Conservation (phyloP, 2,329 filamentous ascomycete genomes). For the Fusarium illudens region DNA sequence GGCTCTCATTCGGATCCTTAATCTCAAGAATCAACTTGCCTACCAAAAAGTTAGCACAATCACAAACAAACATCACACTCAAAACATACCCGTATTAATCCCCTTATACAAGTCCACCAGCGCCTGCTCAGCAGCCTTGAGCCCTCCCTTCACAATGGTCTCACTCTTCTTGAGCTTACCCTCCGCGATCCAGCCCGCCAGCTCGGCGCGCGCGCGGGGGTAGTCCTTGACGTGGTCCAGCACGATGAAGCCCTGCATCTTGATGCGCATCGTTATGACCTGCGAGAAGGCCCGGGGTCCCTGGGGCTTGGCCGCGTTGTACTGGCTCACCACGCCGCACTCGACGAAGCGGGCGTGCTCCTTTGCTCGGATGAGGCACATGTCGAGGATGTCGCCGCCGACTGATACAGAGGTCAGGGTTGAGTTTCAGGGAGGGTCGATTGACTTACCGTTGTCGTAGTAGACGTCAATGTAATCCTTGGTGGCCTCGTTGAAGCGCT, state of each 20-base stretch:
- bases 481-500: conserved; percentile 68
- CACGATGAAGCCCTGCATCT: conserved; percentile 78
- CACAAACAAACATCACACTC: not conserved
- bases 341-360: conserved; percentile 73
- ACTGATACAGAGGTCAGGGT: conserved; percentile 48
- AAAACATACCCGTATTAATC: conserved; percentile 65
- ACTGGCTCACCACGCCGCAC: conserved; percentile 76
- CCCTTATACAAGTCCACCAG: conserved; percentile 73
- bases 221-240: conserved; percentile 72
- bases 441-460: conserved; percentile 67
- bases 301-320: conserved; percentile 65
- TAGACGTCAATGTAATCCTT: conserved; percentile 71
- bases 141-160: conserved; percentile 74
- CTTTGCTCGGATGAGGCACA: conserved; percentile 70
- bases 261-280: conserved; percentile 64
- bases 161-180: conserved; percentile 79
- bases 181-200: conserved; percentile 74
- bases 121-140: conserved; percentile 69
- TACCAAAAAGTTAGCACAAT: conserved; percentile 2
- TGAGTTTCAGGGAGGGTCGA: accelerated
- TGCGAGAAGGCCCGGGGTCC: conserved; percentile 66
- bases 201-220: conserved; percentile 64
- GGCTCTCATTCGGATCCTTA: conserved; percentile 44
- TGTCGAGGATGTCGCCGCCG: conserved; percentile 74
- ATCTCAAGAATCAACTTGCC: conserved; percentile 57